Base-by-base conservation (phyloP, 106 monocot species). In the Apostasia shenzhenica region DNA sequence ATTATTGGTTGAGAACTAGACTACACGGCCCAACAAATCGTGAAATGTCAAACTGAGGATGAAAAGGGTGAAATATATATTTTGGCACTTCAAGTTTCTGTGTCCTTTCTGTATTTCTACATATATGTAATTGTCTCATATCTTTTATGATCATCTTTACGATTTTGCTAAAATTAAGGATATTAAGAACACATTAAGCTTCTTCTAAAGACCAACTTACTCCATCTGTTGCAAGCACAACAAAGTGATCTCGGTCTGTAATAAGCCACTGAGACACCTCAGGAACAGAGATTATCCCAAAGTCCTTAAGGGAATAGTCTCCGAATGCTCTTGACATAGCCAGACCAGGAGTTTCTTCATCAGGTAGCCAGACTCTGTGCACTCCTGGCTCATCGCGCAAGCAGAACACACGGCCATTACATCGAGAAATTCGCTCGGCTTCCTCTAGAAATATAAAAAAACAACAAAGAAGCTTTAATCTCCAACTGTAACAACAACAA, bases 271-370 rank as follows among this genome's bases (percentile, higher is more conserved):
- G 81, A 14, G 79, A 81, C 42, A 99, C 85, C 54, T 99, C 97
- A 54, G 97, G 97, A 40, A 72, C 79, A 9, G 97, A 99, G 10
- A 87, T 85, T 5, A 99, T 78, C 9, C 97, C 97, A 67, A 69
- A 81, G 44, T 89, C 72, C 62, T 99, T 99, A 46, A 92, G 40
- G 45, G 85, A 90, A 61, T 81, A 87, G 70, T 99, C 97, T 37
- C 97, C 97, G 59, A 99, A 99, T 42, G 97, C 97, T 60, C 97
- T 78, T 8, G 97, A 99, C 97, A 90, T 99, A 5, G 97, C 92
- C 43, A 99, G 66, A 5, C 97, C 97, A 0, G 97, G 92, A 1
- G 76, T 52, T 47, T 89, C 79, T 60, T 55, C 70, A 62, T 85
- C 62, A 8, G 97, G 97, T 13, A 78, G 47, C 97, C 97, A 99